Evolutionary conservation across 106 monocot species (phyloP).

Genomic region (Platanthera guangdongensis): DNA sequence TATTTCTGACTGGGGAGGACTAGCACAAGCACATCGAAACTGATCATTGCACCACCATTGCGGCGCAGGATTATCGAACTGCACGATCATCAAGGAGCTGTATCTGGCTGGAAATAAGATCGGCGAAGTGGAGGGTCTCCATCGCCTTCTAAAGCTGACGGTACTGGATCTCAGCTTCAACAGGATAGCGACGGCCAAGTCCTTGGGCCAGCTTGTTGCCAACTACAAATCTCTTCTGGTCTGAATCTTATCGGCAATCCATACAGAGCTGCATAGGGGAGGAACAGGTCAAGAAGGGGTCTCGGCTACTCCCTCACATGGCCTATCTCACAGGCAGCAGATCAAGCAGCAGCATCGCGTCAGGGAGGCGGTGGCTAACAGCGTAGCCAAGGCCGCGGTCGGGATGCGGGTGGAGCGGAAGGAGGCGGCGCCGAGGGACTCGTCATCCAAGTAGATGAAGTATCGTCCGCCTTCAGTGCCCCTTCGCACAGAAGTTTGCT

Average conservation of each 20-base stretch:
- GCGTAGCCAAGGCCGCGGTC: slow-evolving; percentile 64
- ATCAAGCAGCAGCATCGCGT: slow-evolving; percentile 48
- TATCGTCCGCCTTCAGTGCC: too few relatives aligned
- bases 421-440: slow-evolving; percentile 28
- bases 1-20: too few relatives aligned
- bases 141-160: slow-evolving; percentile 74
- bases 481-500: too few relatives aligned
- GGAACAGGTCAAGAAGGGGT: slow-evolving; percentile 60
- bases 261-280: slow-evolving; percentile 71
- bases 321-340: slow-evolving; percentile 63
- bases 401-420: slow-evolving; percentile 26
- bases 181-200: slow-evolving; percentile 65
- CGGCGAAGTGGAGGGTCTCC: slow-evolving; percentile 79
- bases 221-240: slow-evolving; percentile 70
- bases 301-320: slow-evolving; percentile 46
- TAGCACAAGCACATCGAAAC: too few relatives aligned
- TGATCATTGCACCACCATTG: not conserved
- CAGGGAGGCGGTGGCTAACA: slow-evolving; percentile 43
- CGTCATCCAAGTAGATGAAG: slow-evolving; percentile 16
- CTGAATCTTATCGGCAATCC: slow-evolving; percentile 74
- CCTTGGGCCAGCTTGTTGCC: slow-evolving; percentile 76
- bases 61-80: slow-evolving; percentile 64
- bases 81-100: slow-evolving; percentile 78
- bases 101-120: slow-evolving; percentile 96
- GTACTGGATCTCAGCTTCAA: slow-evolving; percentile 94